Percentiles rank a stretch among this genome's conserved stretches.
Conservation (phyloP, 305 asterid species). For the Fraxinus velutina region DNA sequence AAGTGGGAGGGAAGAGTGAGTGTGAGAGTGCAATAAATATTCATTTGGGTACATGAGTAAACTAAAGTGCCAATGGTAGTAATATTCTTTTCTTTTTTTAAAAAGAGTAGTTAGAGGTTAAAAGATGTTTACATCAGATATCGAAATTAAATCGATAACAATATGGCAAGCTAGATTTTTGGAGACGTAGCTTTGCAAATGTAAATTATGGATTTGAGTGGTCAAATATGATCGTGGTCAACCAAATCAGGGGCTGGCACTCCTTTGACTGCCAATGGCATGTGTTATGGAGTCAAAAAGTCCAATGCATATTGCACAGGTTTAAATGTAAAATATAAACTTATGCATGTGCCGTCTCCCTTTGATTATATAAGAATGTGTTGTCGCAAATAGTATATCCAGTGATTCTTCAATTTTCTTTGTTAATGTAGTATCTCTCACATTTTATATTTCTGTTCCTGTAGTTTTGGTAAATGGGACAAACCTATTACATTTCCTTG, state of each 20-base stretch:
- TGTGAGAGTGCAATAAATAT: too few relatives aligned
- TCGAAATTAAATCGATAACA: background rate
- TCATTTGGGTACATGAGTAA: too few relatives aligned
- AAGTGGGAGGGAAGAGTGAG: too few relatives aligned
- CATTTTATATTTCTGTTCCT: background rate
- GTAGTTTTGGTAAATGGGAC: background rate
- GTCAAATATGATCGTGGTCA: background rate
- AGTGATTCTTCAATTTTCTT: background rate
- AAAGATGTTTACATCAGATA: background rate
- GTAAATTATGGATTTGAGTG: background rate
- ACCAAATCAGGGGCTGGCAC: background rate
- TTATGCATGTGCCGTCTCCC: background rate
- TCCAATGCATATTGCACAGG: background rate
- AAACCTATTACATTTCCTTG: background rate
- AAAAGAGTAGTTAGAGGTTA: background rate
- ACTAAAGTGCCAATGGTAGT: background rate
- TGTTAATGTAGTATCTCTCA: background rate
- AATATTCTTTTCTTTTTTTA: too few relatives aligned
- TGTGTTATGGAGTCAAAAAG: background rate
- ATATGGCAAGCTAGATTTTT: background rate
- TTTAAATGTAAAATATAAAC: too few relatives aligned
- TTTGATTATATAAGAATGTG: background rate
- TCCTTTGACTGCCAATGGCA: background rate
- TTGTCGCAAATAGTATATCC: too few relatives aligned
- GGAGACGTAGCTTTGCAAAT: background rate